Evolutionary conservation across 2,329 filamentous ascomycete species (phyloP).

Genomic region (Metarhizium sp.): DNA sequence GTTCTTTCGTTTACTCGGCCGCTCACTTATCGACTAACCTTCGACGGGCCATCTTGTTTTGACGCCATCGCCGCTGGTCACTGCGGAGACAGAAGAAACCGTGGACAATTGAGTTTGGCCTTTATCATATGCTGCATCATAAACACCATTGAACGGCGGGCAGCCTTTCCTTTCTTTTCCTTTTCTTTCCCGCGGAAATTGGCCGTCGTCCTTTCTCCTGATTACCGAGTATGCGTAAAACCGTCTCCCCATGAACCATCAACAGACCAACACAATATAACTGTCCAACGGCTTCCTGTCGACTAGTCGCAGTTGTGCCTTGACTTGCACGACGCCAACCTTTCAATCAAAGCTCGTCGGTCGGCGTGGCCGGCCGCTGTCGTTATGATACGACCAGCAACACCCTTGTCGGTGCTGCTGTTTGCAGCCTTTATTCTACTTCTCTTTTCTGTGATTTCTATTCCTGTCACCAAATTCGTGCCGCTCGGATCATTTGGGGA

Average conservation of each 20-base stretch:
- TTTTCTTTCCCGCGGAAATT: background rate
- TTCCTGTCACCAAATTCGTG: constrained; percentile 77
- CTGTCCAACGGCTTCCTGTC: background rate
- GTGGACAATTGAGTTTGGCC: background rate
- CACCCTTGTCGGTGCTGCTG: constrained; percentile 79
- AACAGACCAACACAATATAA: background rate
- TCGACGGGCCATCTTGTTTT: background rate
- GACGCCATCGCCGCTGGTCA: background rate
- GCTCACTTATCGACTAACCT: background rate
- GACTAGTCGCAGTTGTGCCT: background rate
- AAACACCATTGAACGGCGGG: background rate
- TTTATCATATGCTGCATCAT: background rate
- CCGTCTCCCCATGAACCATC: constrained; percentile 1
- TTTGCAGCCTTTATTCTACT: constrained; percentile 77
- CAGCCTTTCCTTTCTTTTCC: background rate
- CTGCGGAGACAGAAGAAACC: background rate
- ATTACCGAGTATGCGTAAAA: background rate
- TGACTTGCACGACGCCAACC: background rate
- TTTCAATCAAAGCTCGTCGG: constrained; percentile 10
- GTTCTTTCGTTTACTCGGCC: background rate
- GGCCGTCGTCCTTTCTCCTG: background rate
- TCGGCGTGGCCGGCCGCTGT: constrained; percentile 11
- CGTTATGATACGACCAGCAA: constrained; percentile 83
- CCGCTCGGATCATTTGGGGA: constrained; percentile 70
- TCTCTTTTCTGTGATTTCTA: constrained; percentile 80